A percentile compares a stretch with the other conserved stretches of the same genome.
phyloP scores from a whole-genome alignment of 768 basidiomycete genomes.

The Termitomyces sp. region DNA sequence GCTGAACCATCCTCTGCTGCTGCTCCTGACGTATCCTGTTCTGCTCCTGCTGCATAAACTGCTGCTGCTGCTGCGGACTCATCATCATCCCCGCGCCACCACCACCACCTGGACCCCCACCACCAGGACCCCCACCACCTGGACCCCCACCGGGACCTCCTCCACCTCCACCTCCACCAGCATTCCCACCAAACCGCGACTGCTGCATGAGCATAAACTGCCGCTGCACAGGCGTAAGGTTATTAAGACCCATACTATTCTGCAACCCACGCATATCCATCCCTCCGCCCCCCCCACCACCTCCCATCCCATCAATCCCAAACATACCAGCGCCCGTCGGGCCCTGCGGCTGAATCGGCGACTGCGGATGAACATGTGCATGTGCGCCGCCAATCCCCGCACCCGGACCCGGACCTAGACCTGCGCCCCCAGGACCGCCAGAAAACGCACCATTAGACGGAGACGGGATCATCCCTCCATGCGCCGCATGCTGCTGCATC shows the following conservation, averaged over 20 bases:
- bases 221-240: constrained; percentile 36
- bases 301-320: constrained; percentile 15
- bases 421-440: background rate
- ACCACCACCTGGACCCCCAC: background rate
- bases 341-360: constrained; percentile 14
- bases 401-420: too few relatives aligned
- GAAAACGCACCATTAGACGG: background rate
- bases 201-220: constrained; percentile 36
- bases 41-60: constrained; percentile 18
- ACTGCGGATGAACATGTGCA: constrained; percentile 12
- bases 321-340: constrained; percentile 14
- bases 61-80: constrained; percentile 26
- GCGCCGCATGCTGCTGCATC: background rate
- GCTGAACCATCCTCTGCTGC: constrained; percentile 12
- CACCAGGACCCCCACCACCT: background rate
- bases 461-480: background rate
- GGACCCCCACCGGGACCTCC: constrained; percentile 7
- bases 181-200: constrained; percentile 5
- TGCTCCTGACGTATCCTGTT: constrained; percentile 15
- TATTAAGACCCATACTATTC: constrained; percentile 22
- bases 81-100: constrained; percentile 14
- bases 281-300: constrained; percentile 19
- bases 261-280: constrained; percentile 15
- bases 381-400: background rate
- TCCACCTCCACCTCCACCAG: background rate